These are phyloP conservation scores for Bolboschoenus planiculmis DNA, from an alignment of 176 grass and related monocot species.

Conservation along the genomic window DNA sequence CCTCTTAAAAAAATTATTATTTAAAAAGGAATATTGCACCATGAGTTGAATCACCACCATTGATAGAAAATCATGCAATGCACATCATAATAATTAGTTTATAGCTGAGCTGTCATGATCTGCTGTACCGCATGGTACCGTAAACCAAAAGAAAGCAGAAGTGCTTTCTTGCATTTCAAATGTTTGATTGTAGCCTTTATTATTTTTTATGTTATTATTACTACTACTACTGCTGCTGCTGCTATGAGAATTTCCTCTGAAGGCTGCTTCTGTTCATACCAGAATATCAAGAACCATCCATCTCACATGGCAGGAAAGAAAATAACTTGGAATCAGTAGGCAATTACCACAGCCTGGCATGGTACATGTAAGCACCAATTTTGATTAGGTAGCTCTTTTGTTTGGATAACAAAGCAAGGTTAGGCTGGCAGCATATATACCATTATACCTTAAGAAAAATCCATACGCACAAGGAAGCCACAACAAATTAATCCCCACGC, in stretches of 20 bases:
- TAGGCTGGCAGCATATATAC: not conserved
- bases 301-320: not conserved
- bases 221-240: no score
- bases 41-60: not conserved
- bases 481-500: no score
- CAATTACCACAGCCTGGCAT: not conserved
- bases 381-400: not conserved
- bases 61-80: not conserved
- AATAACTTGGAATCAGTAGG: not conserved
- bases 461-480: no score
- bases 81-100: not conserved
- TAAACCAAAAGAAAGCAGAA: not conserved
- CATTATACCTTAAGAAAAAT: no score
- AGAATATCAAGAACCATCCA: not conserved
- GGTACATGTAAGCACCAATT: not conserved
- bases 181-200: not conserved
- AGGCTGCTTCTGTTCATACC: not conserved
- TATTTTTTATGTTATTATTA: no score
- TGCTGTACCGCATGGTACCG: not conserved
- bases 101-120: not conserved
- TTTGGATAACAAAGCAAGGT: constrained; percentile 1
- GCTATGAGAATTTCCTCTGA: not conserved
- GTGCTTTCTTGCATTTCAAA: not conserved
- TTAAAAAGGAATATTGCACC: not conserved
- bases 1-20: not conserved